Evolutionary conservation across 176 grass and related monocot genomes (phyloP), one percentile per base, ranked within the genome.

Genomic region (Leersia perrieri): DNA sequence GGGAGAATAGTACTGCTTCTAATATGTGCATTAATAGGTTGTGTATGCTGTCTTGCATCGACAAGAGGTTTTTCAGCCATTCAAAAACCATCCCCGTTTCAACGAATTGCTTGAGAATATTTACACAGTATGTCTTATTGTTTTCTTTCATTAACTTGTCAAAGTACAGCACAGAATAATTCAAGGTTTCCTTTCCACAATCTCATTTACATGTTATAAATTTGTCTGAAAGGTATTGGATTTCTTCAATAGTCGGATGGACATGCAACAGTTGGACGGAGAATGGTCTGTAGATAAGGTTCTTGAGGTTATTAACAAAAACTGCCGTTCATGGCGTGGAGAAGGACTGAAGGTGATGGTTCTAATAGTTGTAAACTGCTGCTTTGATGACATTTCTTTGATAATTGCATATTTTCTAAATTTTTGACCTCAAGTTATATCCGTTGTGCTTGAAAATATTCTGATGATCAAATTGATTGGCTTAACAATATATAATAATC

Each of bases 171-270:
- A 74, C 8, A 5, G 30, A 44, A 47, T 27, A 36, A 74, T 66
- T 31, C 10, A 76, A 57, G 25, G 65, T 68, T 79, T 82, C 0
- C 86, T 57, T 69, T 78, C 51, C 49, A 75, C 33, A 62, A 57
- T 78, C 60, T 90, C 38, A 71, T 74, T 76, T 79, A 20, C 7
- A 15, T 85, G 57, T 45, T 66, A 55, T 67, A 32, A 67, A 41
- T 38, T 74, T 39, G 29, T 76, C 58, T 68, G 29, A 20, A 66
- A 99, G 96, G 96, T 99, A 47, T 84, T 99, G 40, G 87, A 99
- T 90, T 99, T 99, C 84, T 99, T 99, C 75, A 99, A 99, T 72
- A 93, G 92, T 88, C 86, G 96, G 75, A 99, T 99, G 88, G 92
- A 99, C 82, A 95, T 90, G 92, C 96, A 99, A 29, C 66, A 95